These are phyloP conservation scores for Cymodocea nodosa DNA, from an alignment of 116 monocot genomes.

Conservation along the genomic window DNA sequence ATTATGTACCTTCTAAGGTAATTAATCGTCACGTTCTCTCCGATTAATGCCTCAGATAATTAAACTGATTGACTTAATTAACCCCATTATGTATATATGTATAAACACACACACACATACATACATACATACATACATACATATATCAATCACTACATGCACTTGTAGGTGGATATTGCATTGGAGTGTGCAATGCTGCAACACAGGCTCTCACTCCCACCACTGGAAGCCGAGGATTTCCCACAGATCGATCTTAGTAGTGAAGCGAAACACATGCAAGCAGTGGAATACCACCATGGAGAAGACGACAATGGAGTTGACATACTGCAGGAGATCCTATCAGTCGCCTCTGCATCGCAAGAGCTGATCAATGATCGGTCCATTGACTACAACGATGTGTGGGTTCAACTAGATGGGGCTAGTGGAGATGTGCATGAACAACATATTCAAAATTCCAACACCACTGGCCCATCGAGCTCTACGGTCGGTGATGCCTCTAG, in stretches of 20 bases:
- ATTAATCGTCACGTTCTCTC: not conserved
- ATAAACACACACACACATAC: too few relatives aligned
- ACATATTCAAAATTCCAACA: not conserved
- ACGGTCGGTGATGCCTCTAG: not conserved
- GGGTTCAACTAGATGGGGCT: constrained; percentile 18
- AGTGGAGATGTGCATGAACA: not conserved
- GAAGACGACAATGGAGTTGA: constrained; percentile 15
- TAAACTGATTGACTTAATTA: not conserved
- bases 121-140: too few relatives aligned
- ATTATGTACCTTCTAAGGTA: constrained; percentile 73
- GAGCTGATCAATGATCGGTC: constrained; percentile 38
- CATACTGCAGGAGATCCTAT: constrained; percentile 67
- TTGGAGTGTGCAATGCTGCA: constrained; percentile 80
- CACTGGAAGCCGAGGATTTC: constrained; percentile 58
- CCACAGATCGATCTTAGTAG: constrained; percentile 21
- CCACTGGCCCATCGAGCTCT: constrained; percentile 12
- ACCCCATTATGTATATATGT: too few relatives aligned
- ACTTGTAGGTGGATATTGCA: constrained; percentile 58
- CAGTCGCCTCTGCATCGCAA: constrained; percentile 65
- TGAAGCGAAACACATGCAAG: constrained; percentile 20
- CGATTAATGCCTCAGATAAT: not conserved
- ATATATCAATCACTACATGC: not conserved
- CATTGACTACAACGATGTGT: constrained; percentile 18
- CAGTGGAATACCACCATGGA: constrained; percentile 4
- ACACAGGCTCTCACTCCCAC: constrained; percentile 61